These are phyloP conservation scores for Aureobasidium sp. DNA, from an alignment of 2,329 filamentous ascomycete species.

Conservation along the genomic window DNA sequence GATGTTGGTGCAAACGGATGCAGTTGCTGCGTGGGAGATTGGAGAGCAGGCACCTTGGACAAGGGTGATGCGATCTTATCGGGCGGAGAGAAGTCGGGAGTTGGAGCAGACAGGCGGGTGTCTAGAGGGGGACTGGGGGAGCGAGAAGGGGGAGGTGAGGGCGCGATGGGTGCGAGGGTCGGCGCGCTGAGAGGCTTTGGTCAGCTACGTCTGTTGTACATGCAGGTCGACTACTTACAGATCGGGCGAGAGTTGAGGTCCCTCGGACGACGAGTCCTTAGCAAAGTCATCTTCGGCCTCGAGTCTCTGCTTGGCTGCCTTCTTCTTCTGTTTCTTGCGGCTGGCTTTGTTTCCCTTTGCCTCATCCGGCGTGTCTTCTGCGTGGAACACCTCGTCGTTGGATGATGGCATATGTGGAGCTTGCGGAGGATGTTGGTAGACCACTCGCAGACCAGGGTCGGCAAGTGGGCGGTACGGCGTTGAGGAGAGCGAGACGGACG, in stretches of 20 bases:
- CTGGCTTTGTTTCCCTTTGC: slow-evolving; percentile 11
- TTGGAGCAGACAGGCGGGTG: neutral
- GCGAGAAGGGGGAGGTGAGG: slow-evolving; percentile 12
- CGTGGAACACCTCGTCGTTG: slow-evolving; percentile 18
- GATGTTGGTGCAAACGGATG: neutral
- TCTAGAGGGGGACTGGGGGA: slow-evolving; percentile 4
- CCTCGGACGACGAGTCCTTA: slow-evolving; percentile 17
- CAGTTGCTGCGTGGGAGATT: neutral
- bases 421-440: neutral
- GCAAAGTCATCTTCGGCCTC: slow-evolving; percentile 12
- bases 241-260: slow-evolving; percentile 14
- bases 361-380: slow-evolving; percentile 18
- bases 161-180: slow-evolving; percentile 1
- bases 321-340: slow-evolving; percentile 19
- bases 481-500: neutral
- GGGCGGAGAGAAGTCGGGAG: neutral
- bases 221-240: slow-evolving; percentile 10
- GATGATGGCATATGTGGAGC: slow-evolving; percentile 17
- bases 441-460: slow-evolving; percentile 10
- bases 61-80: neutral
- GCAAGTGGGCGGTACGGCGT: neutral
- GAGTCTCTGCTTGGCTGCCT: slow-evolving; percentile 16
- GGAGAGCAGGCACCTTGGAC: neutral
- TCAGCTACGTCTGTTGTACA: neutral
- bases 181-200: slow-evolving; percentile 2